Conservation (phyloP, 306 rosid genomes). For the Trichosanthes cucumerina region DNA sequence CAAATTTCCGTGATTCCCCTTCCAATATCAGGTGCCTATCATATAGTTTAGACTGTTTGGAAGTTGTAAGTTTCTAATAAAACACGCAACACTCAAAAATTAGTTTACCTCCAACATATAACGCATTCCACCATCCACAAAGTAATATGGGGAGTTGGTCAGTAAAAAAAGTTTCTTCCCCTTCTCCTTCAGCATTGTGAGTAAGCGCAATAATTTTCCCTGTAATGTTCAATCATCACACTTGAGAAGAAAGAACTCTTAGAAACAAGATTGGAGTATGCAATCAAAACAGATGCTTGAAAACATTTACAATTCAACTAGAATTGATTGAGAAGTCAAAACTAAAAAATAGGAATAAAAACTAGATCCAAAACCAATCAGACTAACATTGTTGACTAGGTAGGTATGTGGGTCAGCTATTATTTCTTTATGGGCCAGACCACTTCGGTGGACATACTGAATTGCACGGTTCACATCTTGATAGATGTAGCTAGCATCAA, state of each 20-base stretch:
- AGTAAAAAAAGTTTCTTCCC: conserved; percentile 91
- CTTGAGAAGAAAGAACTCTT: neutral
- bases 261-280: neutral
- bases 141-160: conserved; percentile 86
- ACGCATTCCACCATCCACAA: conserved; percentile 96
- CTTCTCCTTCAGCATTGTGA: conserved; percentile 75
- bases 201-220: conserved; percentile 58
- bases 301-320: neutral
- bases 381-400: conserved; percentile 72
- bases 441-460: conserved; percentile 79
- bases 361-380: conserved; percentile 4
- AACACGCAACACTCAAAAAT: neutral
- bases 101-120: conserved; percentile 71
- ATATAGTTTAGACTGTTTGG: neutral
- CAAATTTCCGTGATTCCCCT: neutral
- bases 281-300: neutral
- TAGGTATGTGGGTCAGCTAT: conserved; percentile 68
- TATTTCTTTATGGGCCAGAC: conserved; percentile 72
- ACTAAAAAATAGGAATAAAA: neutral
- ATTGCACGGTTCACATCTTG: conserved; percentile 88
- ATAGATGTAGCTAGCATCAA: conserved; percentile 82
- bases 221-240: conserved; percentile 30
- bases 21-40: neutral
- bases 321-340: neutral
- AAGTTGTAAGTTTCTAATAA: neutral